A percentile compares a stretch with the other conserved stretches of the same genome.
phyloP scores from a whole-genome alignment of 371 early-diverging fungal species.

The Entomophthora muscae region DNA sequence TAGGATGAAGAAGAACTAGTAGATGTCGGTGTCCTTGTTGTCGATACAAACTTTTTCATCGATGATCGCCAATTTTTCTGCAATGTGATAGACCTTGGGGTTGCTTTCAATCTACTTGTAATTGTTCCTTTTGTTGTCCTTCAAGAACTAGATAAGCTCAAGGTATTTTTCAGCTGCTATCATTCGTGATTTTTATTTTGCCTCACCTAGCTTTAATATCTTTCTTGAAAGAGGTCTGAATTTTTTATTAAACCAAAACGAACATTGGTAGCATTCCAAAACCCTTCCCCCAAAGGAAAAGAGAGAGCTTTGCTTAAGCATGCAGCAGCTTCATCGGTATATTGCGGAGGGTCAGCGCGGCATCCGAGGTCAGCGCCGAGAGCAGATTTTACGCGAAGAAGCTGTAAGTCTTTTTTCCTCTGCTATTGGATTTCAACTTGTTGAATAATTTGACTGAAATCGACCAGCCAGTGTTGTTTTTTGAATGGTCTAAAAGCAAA shows the following conservation, averaged over 20 bases:
- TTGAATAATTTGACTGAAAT: no score
- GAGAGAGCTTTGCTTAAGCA: not conserved
- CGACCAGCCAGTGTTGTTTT: no score
- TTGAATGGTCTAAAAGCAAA: no score
- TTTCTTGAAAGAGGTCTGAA: no score
- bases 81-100: not conserved
- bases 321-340: not conserved
- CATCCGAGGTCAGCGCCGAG: not conserved
- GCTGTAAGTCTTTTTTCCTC: no score
- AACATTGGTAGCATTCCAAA: not conserved
- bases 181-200: no score
- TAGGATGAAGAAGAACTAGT: not conserved
- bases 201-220: no score
- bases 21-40: not conserved
- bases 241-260: no score
- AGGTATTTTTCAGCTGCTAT: no score
- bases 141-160: not conserved
- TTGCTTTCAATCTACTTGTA: not conserved
- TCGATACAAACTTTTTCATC: slow-evolving; percentile 5
- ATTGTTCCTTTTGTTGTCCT: not conserved
- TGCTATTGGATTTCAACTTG: no score
- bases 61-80: not conserved
- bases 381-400: not conserved
- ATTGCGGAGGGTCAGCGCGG: not conserved
- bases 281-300: not conserved